phyloP scores from a whole-genome alignment of 148 eudicot species.

The Selenicereus undatus region DNA sequence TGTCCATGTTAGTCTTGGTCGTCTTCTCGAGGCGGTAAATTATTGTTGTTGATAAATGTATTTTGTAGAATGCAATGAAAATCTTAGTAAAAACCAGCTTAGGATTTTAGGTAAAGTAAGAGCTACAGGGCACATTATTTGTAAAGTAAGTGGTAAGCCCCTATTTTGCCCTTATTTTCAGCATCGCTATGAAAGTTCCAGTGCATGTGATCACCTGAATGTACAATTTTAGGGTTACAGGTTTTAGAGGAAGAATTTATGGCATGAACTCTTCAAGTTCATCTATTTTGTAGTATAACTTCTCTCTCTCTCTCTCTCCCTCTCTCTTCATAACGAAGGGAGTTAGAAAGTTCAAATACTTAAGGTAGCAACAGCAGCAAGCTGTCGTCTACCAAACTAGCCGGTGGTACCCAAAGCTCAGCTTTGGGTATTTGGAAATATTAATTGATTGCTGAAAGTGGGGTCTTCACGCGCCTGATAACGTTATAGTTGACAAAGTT shows the following conservation, averaged over 20 bases:
- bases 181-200: not conserved
- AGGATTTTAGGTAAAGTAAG: slow-evolving; percentile 17
- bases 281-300: not conserved
- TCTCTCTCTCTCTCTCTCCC: not conserved
- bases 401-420: slow-evolving; percentile 13
- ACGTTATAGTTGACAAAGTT: not conserved
- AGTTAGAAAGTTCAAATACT: not conserved
- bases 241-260: not conserved
- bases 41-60: slow-evolving; percentile 18
- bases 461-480: not conserved
- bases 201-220: slow-evolving; percentile 19
- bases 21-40: slow-evolving; percentile 72
- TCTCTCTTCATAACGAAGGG: not conserved
- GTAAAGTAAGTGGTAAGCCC: slow-evolving; percentile 12
- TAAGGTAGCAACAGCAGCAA: slow-evolving; percentile 14
- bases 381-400: slow-evolving; percentile 5
- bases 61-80: slow-evolving; percentile 25
- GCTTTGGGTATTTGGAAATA: not conserved
- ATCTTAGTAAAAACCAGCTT: slow-evolving; percentile 16
- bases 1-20: slow-evolving; percentile 85
- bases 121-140: slow-evolving; percentile 17
- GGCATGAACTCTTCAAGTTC: not conserved
- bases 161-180: not conserved
- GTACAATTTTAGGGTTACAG: slow-evolving; percentile 13
- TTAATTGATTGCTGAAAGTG: not conserved